Conservation (phyloP, 331 rosid genomes). For the Quercus lobata region DNA sequence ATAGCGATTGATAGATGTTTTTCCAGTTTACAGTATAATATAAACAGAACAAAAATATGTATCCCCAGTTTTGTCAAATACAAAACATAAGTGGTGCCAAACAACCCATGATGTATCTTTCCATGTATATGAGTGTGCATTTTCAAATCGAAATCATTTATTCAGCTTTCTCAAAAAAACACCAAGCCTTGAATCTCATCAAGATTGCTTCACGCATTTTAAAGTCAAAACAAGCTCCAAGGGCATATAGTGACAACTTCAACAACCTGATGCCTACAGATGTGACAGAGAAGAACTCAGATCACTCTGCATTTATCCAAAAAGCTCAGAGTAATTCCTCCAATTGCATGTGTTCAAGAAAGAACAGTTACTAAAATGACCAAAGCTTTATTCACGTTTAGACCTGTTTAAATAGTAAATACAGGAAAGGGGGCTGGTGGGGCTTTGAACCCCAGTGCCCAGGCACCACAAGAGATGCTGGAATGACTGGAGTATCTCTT, state of each 20-base stretch:
- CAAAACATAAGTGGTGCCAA: neutral
- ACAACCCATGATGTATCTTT: neutral
- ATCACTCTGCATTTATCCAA: neutral
- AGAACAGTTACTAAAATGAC: neutral
- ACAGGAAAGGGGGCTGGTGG: too few relatives aligned
- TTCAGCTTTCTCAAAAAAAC: neutral
- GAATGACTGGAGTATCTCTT: too few relatives aligned
- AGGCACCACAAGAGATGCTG: too few relatives aligned
- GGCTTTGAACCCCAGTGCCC: too few relatives aligned
- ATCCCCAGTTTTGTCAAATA: neutral
- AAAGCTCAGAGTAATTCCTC: neutral
- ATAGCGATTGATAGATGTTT: neutral
- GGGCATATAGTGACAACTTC: neutral
- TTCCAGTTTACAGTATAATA: neutral
- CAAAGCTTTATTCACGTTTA: neutral
- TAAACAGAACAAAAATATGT: neutral
- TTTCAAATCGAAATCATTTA: neutral
- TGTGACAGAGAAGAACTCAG: neutral
- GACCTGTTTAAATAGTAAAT: too few relatives aligned
- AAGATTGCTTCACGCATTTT: neutral
- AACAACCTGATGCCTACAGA: neutral
- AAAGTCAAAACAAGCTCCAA: neutral
- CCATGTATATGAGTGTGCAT: neutral
- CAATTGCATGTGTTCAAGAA: neutral
- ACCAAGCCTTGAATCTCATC: neutral